Conservation (phyloP, 1,139 yeast species). For the Debaryomyces sp. region DNA sequence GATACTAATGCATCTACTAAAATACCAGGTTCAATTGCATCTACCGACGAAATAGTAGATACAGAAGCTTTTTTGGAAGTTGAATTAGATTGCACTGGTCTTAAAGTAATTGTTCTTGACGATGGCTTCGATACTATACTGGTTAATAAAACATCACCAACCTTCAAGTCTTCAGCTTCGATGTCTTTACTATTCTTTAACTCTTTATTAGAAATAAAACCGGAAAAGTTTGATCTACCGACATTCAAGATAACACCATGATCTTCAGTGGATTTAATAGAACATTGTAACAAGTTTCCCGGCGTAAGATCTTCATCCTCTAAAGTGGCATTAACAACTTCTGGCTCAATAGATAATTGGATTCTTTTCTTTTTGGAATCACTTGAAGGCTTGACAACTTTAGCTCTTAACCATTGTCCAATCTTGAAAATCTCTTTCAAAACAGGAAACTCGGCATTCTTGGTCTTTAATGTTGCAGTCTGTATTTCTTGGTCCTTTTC, state of each 20-base stretch:
- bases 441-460: conserved; percentile 52
- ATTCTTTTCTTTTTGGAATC: conserved; percentile 60
- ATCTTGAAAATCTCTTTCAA: conserved; percentile 55
- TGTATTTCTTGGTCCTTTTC: conserved; percentile 32
- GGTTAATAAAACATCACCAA: conserved; percentile 55
- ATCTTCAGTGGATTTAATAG: conserved; percentile 82
- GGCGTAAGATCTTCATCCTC: conserved; percentile 64
- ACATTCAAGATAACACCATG: conserved; percentile 82
- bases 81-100: conserved; percentile 32
- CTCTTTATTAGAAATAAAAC: conserved; percentile 79
- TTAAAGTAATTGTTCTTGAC: conserved; percentile 66
- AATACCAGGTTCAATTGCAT: conserved; percentile 83
- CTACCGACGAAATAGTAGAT: conserved; percentile 65
- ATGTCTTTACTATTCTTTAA: conserved; percentile 28
- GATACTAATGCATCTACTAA: conserved; percentile 74
- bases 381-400: conserved; percentile 54
- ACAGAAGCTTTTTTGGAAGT: conserved; percentile 47
- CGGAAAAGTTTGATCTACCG: conserved; percentile 60
- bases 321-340: conserved; percentile 61
- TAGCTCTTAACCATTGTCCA: conserved; percentile 89
- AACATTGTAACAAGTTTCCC: conserved; percentile 73
- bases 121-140: conserved; percentile 46
- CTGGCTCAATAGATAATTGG: conserved; percentile 76
- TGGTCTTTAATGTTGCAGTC: conserved; percentile 29
- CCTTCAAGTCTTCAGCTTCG: conserved; percentile 20